Evolutionary conservation across 2,329 filamentous ascomycete genomes (phyloP), one percentile per base, ranked within the genome.

Genomic region (Neonectria magnoliae): DNA sequence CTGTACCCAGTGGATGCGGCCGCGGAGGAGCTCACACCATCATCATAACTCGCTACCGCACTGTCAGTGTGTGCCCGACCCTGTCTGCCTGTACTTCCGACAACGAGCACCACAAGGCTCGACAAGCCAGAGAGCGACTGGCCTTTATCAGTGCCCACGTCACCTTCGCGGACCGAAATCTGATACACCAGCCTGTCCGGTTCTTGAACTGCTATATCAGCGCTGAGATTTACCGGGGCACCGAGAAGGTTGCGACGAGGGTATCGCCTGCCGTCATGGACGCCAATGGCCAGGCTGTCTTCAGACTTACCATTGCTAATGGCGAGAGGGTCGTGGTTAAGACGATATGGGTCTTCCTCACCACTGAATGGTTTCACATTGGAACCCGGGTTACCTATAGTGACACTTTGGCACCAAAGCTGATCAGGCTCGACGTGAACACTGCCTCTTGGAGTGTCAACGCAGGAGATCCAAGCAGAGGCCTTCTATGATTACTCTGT

Each of bases 151-250:
- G 31, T 16, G 51, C 11, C 13, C 5, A 11, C 18, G 14, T 41
- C 33, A n/a, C 29, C 51, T 54, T 54, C 33, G 51, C 51, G 36
- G 51, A 54, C 33, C 31, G 51, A 54, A 41, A 54, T 27, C 6
- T 41, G 31, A 8, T 41, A 18, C 22, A 14, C 27, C 31, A 31
- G 22, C 20, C 20, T 7, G 33, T 54, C 20, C 33, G 52, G 10
- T 27, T 54, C n/a, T 27, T 27, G 6, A 9, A 16, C 6, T 25
- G 31, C 51, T 25, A 36, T 53, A 14, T n/a, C 20, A 16, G 29
- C 25, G 29, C 29, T 20, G 18, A 54, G 6, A n/a, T 54, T 38
- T 25, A 54, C 33, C n/a, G 22, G 10, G 51, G 31, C 31, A 11
- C 13, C 36, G 22, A 16, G 3, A 38, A 54, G 18, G 14, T 54